These are phyloP conservation scores for Gilbertella persicaria DNA, from an alignment of 371 early-diverging fungal genomes.

Conservation along the genomic window DNA sequence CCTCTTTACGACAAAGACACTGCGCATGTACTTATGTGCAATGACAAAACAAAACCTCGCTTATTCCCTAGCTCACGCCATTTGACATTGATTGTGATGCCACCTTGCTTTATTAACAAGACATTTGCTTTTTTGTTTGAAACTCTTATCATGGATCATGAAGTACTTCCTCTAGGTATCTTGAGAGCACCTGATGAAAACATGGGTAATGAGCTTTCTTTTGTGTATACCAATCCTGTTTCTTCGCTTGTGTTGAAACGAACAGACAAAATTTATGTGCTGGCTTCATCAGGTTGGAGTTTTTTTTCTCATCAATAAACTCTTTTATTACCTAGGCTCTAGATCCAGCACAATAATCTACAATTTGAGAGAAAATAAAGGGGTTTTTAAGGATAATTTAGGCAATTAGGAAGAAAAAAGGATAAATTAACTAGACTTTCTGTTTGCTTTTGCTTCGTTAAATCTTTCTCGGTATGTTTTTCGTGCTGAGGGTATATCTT, in stretches of 20 bases:
- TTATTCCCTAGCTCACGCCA: slow-evolving; percentile 28
- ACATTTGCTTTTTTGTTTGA: slow-evolving; percentile 43
- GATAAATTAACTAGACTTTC: neutral
- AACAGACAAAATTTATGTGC: slow-evolving; percentile 29
- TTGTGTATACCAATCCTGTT: slow-evolving; percentile 57
- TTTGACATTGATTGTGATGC: slow-evolving; percentile 36
- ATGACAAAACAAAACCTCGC: slow-evolving; percentile 21
- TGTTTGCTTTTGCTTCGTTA: slow-evolving; percentile 10
- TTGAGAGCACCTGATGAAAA: slow-evolving; percentile 48
- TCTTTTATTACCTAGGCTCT: neutral
- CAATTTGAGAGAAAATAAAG: neutral
- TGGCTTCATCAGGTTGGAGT: slow-evolving; percentile 34
- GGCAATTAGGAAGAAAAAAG: neutral
- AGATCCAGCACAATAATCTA: neutral
- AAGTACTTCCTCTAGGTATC: slow-evolving; percentile 43
- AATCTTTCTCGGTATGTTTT: slow-evolving; percentile 21
- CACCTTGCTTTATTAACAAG: slow-evolving; percentile 36
- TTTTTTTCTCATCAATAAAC: slow-evolving; percentile 9
- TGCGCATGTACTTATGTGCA: slow-evolving; percentile 12
- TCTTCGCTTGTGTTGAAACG: slow-evolving; percentile 32
- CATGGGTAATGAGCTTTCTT: slow-evolving; percentile 47
- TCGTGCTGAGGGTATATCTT: neutral
- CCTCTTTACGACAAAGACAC: slow-evolving; percentile 35
- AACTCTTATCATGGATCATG: slow-evolving; percentile 35
- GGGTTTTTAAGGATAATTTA: neutral